A percentile compares a stretch with the other conserved stretches of the same genome.
Evolutionary conservation across 176 grass and related monocot genomes (phyloP).

Genomic region (Hordeum vulgare): MorexV3_pseudomolecules_assembly NC_058519.1:602058073-602058572

Average conservation of each 20-base stretch:
- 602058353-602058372: conserved; percentile 19
- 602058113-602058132: conserved; percentile 96
- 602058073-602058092: conserved; percentile 40
- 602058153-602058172: conserved; percentile 38
- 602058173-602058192: conserved; percentile 14
- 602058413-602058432: conserved; percentile 65
- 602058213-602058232: conserved; percentile 22
- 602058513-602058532: conserved; percentile 8
- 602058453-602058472: conserved; percentile 89
- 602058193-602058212: conserved; percentile 26
- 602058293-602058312: neutral
- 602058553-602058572: conserved; percentile 13
- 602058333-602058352: conserved; percentile 27
- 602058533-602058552: conserved; percentile 5
- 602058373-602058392: conserved; percentile 26
- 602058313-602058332: conserved; percentile 26
- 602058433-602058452: conserved; percentile 73
- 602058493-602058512: conserved; percentile 1
- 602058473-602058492: conserved; percentile 79
- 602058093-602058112: conserved; percentile 86
- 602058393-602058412: conserved; percentile 35
- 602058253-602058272: conserved; percentile 16
- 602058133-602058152: conserved; percentile 68
- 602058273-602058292: neutral
- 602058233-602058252: conserved; percentile 22